Percentiles rank a stretch among this genome's conserved stretches.
phyloP scores from a whole-genome alignment of 495 filamentous ascomycete species.

The Penicillium maclennaniae region DNA sequence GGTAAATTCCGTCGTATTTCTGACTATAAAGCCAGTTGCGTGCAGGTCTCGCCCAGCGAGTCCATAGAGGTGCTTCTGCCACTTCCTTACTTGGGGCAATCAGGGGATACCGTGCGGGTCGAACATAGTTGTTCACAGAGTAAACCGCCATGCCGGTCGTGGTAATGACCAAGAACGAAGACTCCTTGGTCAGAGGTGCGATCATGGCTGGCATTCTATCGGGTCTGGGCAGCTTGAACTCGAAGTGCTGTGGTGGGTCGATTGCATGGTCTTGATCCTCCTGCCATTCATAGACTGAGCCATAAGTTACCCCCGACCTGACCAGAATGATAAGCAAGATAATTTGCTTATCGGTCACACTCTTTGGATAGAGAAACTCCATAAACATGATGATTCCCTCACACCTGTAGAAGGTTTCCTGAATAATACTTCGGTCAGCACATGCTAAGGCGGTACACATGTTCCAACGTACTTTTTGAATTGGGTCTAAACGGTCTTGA shows the following conservation, averaged over 20 bases:
- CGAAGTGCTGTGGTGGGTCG: slow-evolving; percentile 38
- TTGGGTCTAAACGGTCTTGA: slow-evolving; percentile 30
- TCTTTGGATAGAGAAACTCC: slow-evolving; percentile 75
- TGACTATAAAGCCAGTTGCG: slow-evolving; percentile 56
- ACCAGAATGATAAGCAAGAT: slow-evolving; percentile 72
- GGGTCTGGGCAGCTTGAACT: slow-evolving; percentile 52
- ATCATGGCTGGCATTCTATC: slow-evolving; percentile 63
- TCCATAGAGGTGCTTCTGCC: slow-evolving; percentile 40
- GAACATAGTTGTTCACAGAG: slow-evolving; percentile 43
- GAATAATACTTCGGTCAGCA: neutral
- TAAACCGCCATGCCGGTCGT: slow-evolving; percentile 57
- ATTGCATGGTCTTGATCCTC: slow-evolving; percentile 32
- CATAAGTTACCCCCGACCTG: slow-evolving; percentile 53
- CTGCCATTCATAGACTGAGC: slow-evolving; percentile 77
- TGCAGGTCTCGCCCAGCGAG: slow-evolving; percentile 68
- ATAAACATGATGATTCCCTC: slow-evolving; percentile 77
- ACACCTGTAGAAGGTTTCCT: neutral
- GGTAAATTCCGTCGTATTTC: slow-evolving; percentile 65
- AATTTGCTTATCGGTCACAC: slow-evolving; percentile 57
- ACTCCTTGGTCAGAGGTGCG: slow-evolving; percentile 61
- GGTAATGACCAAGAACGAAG: slow-evolving; percentile 62
- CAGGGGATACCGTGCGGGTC: slow-evolving; percentile 31
- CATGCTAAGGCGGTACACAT: neutral
- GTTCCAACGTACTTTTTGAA: slow-evolving; percentile 31
- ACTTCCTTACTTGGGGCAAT: slow-evolving; percentile 27